Evolutionary conservation across 306 rosid species (phyloP).

Genomic region (Castanea crenata): DNA sequence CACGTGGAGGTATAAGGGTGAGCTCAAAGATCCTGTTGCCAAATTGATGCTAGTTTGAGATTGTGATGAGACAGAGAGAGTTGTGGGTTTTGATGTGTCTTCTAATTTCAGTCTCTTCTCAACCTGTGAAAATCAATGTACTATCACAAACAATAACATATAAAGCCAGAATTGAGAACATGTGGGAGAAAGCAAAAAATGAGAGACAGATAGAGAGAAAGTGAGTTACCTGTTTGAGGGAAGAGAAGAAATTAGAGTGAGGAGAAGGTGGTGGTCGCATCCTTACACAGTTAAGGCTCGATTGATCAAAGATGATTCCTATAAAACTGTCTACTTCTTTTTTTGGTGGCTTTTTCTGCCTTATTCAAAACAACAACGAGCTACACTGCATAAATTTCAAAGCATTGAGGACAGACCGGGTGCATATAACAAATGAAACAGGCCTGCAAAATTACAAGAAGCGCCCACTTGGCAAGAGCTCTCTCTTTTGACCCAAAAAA

Average conservation of each 20-base stretch:
- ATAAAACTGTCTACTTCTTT: not conserved
- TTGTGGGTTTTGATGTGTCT: conserved; percentile 9
- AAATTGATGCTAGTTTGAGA: conserved; percentile 13
- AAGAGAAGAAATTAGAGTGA: conserved; percentile 75
- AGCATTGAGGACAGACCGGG: no score
- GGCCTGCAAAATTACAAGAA: no score
- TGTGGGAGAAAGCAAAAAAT: not conserved
- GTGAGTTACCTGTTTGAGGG: conserved; percentile 58
- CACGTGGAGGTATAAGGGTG: conserved; percentile 53
- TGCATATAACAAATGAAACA: no score
- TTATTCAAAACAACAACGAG: no score
- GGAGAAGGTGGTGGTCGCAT: conserved; percentile 34
- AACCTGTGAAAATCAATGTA: conserved; percentile 38
- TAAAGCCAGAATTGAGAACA: not conserved
- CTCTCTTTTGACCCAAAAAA: no score
- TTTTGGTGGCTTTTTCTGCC: no score
- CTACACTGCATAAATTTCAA: no score
- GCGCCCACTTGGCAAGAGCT: no score
- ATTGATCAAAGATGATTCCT: not conserved
- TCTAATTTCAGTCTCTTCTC: conserved; percentile 80
- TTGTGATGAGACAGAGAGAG: conserved; percentile 4
- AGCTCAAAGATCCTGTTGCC: conserved; percentile 41
- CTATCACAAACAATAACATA: not conserved
- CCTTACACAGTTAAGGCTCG: not conserved
- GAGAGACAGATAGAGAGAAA: conserved; percentile 5